Percentiles rank a stretch among this genome's conserved stretches.
phyloP scores from a whole-genome alignment of 2,329 filamentous ascomycete genomes.

The Plectosphaerella sp. region DNA sequence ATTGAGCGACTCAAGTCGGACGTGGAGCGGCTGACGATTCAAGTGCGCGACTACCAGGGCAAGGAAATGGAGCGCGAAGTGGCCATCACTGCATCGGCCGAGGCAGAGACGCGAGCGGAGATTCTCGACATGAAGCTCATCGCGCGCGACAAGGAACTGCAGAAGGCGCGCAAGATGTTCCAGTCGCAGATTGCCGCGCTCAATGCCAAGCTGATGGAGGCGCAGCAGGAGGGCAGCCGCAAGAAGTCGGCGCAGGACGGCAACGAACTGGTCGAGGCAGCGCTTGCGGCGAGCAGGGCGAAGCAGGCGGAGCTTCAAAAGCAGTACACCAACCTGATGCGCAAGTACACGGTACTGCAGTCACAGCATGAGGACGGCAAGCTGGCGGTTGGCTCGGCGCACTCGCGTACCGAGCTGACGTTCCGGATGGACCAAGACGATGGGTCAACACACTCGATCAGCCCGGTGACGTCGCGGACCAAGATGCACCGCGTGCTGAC shows the following conservation, averaged over 20 bases:
- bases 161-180: slow-evolving; percentile 37
- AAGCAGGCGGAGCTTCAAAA: slow-evolving; percentile 51
- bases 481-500: slow-evolving; percentile 37
- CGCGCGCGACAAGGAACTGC: slow-evolving; percentile 42
- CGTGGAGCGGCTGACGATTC: slow-evolving; percentile 54
- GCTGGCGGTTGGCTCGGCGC: slow-evolving; percentile 10
- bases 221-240: slow-evolving; percentile 22
- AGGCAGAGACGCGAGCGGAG: slow-evolving; percentile 55
- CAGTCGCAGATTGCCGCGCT: slow-evolving; percentile 43
- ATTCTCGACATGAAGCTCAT: slow-evolving; percentile 54
- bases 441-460: slow-evolving; percentile 21
- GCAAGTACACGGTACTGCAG: slow-evolving; percentile 49
- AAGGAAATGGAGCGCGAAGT: slow-evolving; percentile 56
- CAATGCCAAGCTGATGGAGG: slow-evolving; percentile 38
- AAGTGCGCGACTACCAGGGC: slow-evolving; percentile 59
- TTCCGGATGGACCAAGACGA: slow-evolving; percentile 15
- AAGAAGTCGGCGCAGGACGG: slow-evolving; percentile 18
- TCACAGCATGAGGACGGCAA: slow-evolving; percentile 20
- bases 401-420: slow-evolving; percentile 7
- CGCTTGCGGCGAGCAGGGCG: slow-evolving; percentile 45
- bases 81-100: slow-evolving; percentile 52
- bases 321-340: slow-evolving; percentile 43
- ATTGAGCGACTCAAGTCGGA: slow-evolving; percentile 55
- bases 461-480: slow-evolving; percentile 30
- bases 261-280: slow-evolving; percentile 35